Percentiles rank a stretch among this genome's conserved stretches.
These are phyloP conservation scores for Phaeotremella fagi DNA, from an alignment of 768 basidiomycete genomes.

Conservation along the genomic window DNA sequence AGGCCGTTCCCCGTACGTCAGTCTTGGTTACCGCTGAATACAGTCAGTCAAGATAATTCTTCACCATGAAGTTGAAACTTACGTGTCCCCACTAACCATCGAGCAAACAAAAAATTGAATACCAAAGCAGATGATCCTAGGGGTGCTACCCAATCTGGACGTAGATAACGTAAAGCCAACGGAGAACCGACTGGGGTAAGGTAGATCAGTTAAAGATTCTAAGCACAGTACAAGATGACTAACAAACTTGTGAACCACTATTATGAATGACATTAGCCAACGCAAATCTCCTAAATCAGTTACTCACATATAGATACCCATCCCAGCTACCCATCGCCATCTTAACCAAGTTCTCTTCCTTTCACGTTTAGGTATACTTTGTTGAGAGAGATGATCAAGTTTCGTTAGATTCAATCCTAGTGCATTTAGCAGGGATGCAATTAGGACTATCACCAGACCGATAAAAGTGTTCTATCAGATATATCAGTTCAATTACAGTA, in stretches of 20 bases:
- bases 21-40: conserved; percentile 40
- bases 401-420: conserved; percentile 89
- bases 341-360: conserved; percentile 73
- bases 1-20: conserved; percentile 43
- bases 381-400: conserved; percentile 71
- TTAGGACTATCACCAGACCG: conserved; percentile 72
- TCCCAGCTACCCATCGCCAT: conserved; percentile 84
- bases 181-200: conserved; percentile 18
- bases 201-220: background rate
- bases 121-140: conserved; percentile 88
- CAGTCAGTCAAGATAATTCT: background rate
- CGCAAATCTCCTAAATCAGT: background rate
- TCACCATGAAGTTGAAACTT: conserved; percentile 1
- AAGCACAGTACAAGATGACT: conserved; percentile 5
- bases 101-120: conserved; percentile 94
- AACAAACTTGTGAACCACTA: conserved; percentile 39
- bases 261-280: conserved; percentile 9
- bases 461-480: conserved; percentile 35
- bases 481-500: background rate
- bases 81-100: conserved; percentile 47
- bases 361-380: conserved; percentile 63
- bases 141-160: conserved; percentile 87
- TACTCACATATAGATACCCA: conserved; percentile 81
- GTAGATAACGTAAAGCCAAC: conserved; percentile 34
- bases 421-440: conserved; percentile 58